Conservation (phyloP, 2,329 filamentous ascomycete genomes). For the Sporothrix luriei region DNA sequence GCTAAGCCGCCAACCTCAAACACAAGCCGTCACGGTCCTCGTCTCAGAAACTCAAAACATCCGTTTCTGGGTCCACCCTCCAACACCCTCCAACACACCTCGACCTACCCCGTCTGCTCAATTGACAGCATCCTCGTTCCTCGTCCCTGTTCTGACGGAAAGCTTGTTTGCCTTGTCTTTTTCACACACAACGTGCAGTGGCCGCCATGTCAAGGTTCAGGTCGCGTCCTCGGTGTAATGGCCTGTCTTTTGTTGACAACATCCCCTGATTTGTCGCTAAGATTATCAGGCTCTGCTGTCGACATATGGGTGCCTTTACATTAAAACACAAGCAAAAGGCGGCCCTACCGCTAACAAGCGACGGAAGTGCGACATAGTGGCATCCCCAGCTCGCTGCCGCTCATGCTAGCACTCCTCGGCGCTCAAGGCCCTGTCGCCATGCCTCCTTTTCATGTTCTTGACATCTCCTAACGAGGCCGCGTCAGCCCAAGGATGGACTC, state of each 20-base stretch:
- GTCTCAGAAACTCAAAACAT: slow-evolving; percentile 39
- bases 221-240: background rate
- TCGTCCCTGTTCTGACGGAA: slow-evolving; percentile 8
- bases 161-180: slow-evolving; percentile 5
- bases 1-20: slow-evolving; percentile 37
- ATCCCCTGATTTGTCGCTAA: background rate
- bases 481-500: slow-evolving; percentile 19
- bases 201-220: background rate
- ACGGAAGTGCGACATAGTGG: background rate
- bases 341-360: background rate
- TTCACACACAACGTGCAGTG: background rate
- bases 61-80: slow-evolving; percentile 1
- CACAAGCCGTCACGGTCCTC: slow-evolving; percentile 40
- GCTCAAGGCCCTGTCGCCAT: background rate
- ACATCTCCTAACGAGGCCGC: background rate
- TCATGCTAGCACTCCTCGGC: background rate
- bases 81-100: background rate
- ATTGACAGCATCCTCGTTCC: background rate
- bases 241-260: background rate
- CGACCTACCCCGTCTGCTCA: background rate
- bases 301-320: background rate
- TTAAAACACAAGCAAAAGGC: slow-evolving; percentile 5
- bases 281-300: too few relatives aligned
- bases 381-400: slow-evolving; percentile 4
- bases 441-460: background rate